These are phyloP conservation scores for Backusella macrospora DNA, from an alignment of 192 early-diverging fungal genomes.

Conservation along the genomic window DNA sequence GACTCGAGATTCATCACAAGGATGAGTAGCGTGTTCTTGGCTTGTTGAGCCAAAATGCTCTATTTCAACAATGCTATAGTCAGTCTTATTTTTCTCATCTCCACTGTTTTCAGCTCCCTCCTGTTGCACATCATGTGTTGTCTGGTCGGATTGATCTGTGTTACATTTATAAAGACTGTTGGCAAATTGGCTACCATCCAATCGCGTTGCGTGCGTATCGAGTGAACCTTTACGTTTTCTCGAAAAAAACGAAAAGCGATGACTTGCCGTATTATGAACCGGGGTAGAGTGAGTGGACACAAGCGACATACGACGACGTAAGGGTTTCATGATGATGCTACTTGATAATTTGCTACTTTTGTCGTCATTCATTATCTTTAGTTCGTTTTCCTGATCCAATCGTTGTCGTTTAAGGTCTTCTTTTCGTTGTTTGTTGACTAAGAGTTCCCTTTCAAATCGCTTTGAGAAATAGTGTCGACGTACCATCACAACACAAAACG, in stretches of 20 bases:
- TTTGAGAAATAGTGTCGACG: slow-evolving; percentile 35
- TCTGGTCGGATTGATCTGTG: slow-evolving; percentile 11
- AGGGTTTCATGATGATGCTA: not conserved
- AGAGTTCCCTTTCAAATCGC: slow-evolving; percentile 35
- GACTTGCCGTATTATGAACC: not conserved
- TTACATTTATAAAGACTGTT: slow-evolving; percentile 4
- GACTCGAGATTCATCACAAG: not conserved
- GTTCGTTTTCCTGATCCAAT: not conserved
- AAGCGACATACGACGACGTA: slow-evolving; percentile 20
- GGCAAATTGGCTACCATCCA: not conserved
- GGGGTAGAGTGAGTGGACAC: slow-evolving; percentile 21
- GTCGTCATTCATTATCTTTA: not conserved
- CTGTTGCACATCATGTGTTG: slow-evolving; percentile 14
- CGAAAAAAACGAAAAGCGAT: not conserved
- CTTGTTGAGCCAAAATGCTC: slow-evolving; percentile 3
- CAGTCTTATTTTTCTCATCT: not conserved
- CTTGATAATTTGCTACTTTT: slow-evolving; percentile 8
- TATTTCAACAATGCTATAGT: not conserved
- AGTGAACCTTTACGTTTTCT: slow-evolving; percentile 6
- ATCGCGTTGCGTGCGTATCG: not conserved
- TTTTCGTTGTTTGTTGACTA: slow-evolving; percentile 20
- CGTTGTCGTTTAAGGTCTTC: slow-evolving; percentile 15
- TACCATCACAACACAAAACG: slow-evolving; percentile 28
- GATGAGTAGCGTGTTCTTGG: not conserved
- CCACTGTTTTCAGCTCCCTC: not conserved